These are phyloP conservation scores for Ceratocystis alfenasii DNA, from an alignment of 2,329 filamentous ascomycete genomes.

Conservation along the genomic window DNA sequence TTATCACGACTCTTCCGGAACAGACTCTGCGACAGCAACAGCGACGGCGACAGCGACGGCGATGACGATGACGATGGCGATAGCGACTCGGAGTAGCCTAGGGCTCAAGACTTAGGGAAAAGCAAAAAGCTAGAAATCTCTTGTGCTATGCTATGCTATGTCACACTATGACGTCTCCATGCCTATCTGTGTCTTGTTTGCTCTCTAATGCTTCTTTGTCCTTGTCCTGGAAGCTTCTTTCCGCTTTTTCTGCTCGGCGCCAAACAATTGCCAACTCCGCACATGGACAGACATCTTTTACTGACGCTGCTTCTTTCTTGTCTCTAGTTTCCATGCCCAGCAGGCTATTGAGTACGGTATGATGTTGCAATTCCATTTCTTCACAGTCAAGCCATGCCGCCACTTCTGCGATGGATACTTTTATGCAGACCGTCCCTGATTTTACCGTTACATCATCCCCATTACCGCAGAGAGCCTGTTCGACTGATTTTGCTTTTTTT, in stretches of 20 bases:
- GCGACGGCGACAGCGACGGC: too few relatives aligned
- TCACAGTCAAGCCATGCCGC: constrained; percentile 16
- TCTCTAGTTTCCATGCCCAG: constrained; percentile 77
- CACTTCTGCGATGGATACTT: not conserved
- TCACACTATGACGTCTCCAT: not conserved
- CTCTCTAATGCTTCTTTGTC: not conserved
- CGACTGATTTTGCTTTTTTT: constrained; percentile 17
- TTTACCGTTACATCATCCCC: not conserved
- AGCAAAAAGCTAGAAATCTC: not conserved
- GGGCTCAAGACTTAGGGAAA: too few relatives aligned
- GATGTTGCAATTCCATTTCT: constrained; percentile 21
- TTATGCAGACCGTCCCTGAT: not conserved
- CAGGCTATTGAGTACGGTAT: constrained; percentile 98
- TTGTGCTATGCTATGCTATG: not conserved
- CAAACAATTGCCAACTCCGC: not conserved
- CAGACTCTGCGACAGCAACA: too few relatives aligned
- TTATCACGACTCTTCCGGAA: too few relatives aligned
- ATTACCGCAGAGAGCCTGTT: not conserved
- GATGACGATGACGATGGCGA: too few relatives aligned
- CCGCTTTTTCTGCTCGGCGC: not conserved
- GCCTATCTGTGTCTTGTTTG: not conserved
- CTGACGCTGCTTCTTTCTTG: constrained; percentile 10
- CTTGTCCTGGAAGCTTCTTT: not conserved
- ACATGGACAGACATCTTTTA: not conserved
- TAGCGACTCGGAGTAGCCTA: not conserved